Evolutionary conservation across 257 asterid species (phyloP).

Genomic region (Lantana camara): DNA sequence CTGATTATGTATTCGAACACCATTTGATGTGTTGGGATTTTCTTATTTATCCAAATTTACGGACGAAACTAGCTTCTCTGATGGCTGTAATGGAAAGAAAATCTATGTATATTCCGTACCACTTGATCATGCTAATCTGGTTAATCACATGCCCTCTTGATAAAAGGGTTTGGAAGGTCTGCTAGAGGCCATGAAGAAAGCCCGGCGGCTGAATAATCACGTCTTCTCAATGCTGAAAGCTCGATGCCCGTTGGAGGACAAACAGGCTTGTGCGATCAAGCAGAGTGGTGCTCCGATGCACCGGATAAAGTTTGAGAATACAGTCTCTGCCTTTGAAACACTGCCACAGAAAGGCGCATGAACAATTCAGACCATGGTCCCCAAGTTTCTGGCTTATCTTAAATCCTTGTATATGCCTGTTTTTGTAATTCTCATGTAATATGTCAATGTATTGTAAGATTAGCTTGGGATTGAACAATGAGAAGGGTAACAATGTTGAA

Average conservation of each 20-base stretch:
- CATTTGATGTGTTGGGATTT: too few relatives aligned
- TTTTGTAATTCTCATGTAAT: neutral
- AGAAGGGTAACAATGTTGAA: too few relatives aligned
- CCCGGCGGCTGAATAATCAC: slow-evolving; percentile 80
- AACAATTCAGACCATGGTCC: slow-evolving; percentile 21
- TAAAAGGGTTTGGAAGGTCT: slow-evolving; percentile 62
- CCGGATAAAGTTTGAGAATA: slow-evolving; percentile 85
- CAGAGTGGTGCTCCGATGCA: slow-evolving; percentile 94
- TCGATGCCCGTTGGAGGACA: slow-evolving; percentile 95
- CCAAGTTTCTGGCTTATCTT: neutral
- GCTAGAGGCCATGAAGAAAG: slow-evolving; percentile 92
- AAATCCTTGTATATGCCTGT: neutral
- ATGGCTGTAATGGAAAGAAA: too few relatives aligned
- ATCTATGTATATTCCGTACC: too few relatives aligned
- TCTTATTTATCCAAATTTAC: too few relatives aligned
- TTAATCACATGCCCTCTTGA: slow-evolving; percentile 13
- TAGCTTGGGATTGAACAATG: neutral
- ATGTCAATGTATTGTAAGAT: slow-evolving; percentile 1
- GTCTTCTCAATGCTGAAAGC: slow-evolving; percentile 94
- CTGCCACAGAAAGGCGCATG: slow-evolving; percentile 91
- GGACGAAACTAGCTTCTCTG: too few relatives aligned
- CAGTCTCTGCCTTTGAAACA: slow-evolving; percentile 94
- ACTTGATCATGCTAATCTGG: slow-evolving; percentile 3
- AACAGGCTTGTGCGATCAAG: slow-evolving; percentile 94
- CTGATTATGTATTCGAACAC: too few relatives aligned